Conservation (phyloP, 1,284 basidiomycete genomes). For the Wolfiporia cocos region DNA sequence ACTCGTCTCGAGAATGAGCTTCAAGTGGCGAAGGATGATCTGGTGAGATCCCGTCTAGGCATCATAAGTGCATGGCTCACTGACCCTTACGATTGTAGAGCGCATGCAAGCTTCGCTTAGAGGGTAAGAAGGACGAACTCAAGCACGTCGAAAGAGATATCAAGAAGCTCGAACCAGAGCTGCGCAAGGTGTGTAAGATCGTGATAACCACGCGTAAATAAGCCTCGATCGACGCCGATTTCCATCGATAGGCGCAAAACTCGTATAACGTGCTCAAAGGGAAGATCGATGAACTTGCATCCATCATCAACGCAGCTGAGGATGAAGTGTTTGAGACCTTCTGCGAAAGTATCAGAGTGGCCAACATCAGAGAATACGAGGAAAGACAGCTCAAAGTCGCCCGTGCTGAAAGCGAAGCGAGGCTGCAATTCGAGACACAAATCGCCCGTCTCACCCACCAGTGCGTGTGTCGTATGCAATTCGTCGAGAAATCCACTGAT, state of each 20-base stretch:
- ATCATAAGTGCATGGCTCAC: conserved; percentile 1
- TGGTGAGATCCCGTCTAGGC: conserved; percentile 41
- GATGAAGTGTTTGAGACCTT: conserved; percentile 78
- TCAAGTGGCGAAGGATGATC: conserved; percentile 74
- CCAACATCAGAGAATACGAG: conserved; percentile 92
- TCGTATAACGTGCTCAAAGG: conserved; percentile 47
- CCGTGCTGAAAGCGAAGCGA: conserved; percentile 81
- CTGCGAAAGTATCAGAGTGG: conserved; percentile 77
- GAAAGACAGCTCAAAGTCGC: conserved; percentile 86
- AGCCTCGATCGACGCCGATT: no score
- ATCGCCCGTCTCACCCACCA: conserved; percentile 85
- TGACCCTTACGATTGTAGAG: conserved; percentile 30
- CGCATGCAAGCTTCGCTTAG: conserved; percentile 61
- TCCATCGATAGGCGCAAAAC: conserved; percentile 41
- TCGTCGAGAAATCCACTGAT: neutral
- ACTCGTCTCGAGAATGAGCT: conserved; percentile 74
- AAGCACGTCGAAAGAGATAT: conserved; percentile 72
- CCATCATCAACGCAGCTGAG: conserved; percentile 71
- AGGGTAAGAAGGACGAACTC: conserved; percentile 73
- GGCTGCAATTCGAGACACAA: conserved; percentile 82
- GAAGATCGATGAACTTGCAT: conserved; percentile 52
- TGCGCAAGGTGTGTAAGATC: conserved; percentile 59
- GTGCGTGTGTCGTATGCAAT: conserved; percentile 38
- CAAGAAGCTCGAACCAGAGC: conserved; percentile 59
- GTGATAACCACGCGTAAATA: no score